Evolutionary conservation across 192 early-diverging fungal species (phyloP).

Genomic region (Thamnidium elegans): DNA sequence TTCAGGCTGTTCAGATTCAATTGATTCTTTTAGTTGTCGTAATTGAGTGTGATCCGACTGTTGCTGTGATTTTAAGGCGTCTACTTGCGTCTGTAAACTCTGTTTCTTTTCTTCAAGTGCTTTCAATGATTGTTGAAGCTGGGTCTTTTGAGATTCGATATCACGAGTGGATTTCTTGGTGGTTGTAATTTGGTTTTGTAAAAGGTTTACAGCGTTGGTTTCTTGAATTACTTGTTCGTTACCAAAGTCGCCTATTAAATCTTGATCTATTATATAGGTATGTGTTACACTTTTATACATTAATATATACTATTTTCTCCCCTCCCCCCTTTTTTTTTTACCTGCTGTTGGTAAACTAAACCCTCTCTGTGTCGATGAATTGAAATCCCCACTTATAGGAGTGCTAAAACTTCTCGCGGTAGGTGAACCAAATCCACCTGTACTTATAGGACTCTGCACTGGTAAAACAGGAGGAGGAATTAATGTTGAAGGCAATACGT

Average conservation of each 20-base stretch:
- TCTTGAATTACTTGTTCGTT: conserved; percentile 49
- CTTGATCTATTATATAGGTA: conserved; percentile 11
- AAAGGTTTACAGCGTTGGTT: conserved; percentile 55
- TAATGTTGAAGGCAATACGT: conserved; percentile 50
- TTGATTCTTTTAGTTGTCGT: conserved; percentile 48
- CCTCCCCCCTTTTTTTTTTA: too few relatives aligned
- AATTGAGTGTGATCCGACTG: conserved; percentile 57
- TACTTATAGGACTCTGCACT: too few relatives aligned
- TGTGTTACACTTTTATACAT: too few relatives aligned
- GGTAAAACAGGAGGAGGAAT: conserved; percentile 50
- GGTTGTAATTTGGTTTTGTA: conserved; percentile 55
- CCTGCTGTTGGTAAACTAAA: neutral
- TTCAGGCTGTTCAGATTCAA: conserved; percentile 41
- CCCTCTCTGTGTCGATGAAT: too few relatives aligned
- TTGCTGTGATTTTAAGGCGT: conserved; percentile 52
- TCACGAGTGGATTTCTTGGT: conserved; percentile 51
- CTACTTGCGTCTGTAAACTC: conserved; percentile 53
- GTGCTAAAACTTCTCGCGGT: neutral
- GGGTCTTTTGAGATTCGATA: conserved; percentile 51
- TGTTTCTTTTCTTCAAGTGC: conserved; percentile 57
- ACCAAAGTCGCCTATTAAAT: conserved; percentile 35
- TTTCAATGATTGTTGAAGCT: conserved; percentile 59
- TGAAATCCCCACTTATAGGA: too few relatives aligned
- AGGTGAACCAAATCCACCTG: conserved; percentile 10
- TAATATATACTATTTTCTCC: too few relatives aligned